Evolutionary conservation across 495 filamentous ascomycete species (phyloP).

Genomic region (Penicillium chermesinum): DNA sequence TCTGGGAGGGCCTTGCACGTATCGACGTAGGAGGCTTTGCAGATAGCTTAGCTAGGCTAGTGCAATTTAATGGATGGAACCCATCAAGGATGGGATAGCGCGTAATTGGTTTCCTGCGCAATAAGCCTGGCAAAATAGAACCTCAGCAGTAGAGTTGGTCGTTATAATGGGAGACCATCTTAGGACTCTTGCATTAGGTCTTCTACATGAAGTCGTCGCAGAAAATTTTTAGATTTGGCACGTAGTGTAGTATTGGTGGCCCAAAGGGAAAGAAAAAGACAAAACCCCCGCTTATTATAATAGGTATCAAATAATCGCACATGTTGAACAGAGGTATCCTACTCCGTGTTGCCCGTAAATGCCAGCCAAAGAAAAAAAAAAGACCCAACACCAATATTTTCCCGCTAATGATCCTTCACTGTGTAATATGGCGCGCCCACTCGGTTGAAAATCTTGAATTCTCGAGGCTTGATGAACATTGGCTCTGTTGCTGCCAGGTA

Average conservation of each 20-base stretch:
- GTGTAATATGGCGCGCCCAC: slow-evolving; percentile 29
- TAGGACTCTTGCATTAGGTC: no score
- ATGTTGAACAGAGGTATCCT: background rate
- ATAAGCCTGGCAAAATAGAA: no score
- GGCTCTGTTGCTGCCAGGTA: slow-evolving; percentile 43
- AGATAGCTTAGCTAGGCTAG: slow-evolving; percentile 23
- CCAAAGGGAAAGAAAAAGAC: no score
- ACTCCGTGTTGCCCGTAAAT: background rate
- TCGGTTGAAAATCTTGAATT: slow-evolving; percentile 33
- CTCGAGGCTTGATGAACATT: slow-evolving; percentile 45
- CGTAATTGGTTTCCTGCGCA: no score
- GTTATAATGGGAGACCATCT: no score
- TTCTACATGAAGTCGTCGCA: no score
- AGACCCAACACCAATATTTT: background rate
- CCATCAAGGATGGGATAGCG: slow-evolving; percentile 9
- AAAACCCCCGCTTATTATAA: background rate
- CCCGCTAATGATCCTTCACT: slow-evolving; percentile 17
- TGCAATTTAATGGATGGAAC: slow-evolving; percentile 12
- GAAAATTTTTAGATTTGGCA: no score
- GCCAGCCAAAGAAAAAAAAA: background rate
- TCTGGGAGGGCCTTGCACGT: no score
- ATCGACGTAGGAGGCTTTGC: slow-evolving; percentile 19
- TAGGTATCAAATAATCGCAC: background rate
- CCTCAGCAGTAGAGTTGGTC: no score
- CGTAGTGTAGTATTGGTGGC: no score